A percentile compares a stretch with the other conserved stretches of the same genome.
These are phyloP conservation scores for Plasmodium vivax DNA, from an alignment of 169 alveolate genomes.

Conservation along the genomic window DNA sequence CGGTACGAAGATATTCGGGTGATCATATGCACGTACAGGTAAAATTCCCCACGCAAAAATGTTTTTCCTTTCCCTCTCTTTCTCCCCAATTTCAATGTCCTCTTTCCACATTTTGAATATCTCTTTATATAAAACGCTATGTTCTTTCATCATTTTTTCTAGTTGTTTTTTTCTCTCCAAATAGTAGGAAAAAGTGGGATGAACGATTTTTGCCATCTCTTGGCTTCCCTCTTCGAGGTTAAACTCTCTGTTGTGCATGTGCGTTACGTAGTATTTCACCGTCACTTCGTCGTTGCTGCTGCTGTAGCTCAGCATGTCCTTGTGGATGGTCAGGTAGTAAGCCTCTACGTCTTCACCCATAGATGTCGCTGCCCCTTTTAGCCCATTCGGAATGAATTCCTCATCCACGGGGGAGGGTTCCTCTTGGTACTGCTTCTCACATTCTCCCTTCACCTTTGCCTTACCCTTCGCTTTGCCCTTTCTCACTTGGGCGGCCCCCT, in stretches of 20 bases:
- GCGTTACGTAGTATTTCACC: slow-evolving; percentile 26
- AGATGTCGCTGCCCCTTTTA: neutral
- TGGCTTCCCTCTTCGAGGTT: slow-evolving; percentile 22
- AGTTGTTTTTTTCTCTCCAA: slow-evolving; percentile 16
- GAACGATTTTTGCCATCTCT: slow-evolving; percentile 15
- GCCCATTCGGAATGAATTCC: neutral
- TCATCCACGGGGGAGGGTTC: neutral
- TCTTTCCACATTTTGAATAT: slow-evolving; percentile 68
- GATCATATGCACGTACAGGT: slow-evolving; percentile 91
- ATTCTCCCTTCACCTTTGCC: neutral
- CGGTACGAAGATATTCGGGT: slow-evolving; percentile 88
- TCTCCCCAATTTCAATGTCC: slow-evolving; percentile 77
- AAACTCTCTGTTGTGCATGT: slow-evolving; percentile 30
- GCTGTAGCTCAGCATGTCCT: slow-evolving; percentile 38
- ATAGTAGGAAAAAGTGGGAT: slow-evolving; percentile 11
- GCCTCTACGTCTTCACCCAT: neutral
- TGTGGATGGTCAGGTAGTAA: slow-evolving; percentile 21
- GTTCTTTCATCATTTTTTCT: slow-evolving; percentile 57
- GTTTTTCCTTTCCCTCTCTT: slow-evolving; percentile 72
- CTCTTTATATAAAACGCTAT: slow-evolving; percentile 27
- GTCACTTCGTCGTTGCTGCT: slow-evolving; percentile 28
- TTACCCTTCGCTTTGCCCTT: neutral
- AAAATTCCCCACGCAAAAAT: slow-evolving; percentile 91
- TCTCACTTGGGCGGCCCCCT: slow-evolving; percentile 3
- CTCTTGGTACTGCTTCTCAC: neutral